Conservation (phyloP, 176 grass and related monocot species). For the Raddia distichophylla region DNA sequence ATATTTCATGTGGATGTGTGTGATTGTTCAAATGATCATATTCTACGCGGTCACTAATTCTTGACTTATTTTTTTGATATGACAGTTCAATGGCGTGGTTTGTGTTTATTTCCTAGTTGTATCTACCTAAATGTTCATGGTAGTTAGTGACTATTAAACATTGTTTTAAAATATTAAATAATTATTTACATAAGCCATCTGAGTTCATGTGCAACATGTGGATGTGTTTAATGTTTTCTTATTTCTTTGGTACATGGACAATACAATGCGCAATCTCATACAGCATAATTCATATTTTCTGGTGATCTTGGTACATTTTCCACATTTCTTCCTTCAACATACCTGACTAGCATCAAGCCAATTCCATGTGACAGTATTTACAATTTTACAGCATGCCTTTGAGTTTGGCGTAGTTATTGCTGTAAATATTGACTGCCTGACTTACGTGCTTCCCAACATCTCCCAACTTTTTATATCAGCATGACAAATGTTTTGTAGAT, state of each 20-base stretch:
- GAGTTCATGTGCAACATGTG: slow-evolving; percentile 7
- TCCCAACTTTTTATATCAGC: slow-evolving; percentile 17
- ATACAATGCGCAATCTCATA: slow-evolving; percentile 21
- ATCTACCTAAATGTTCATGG: slow-evolving; percentile 30
- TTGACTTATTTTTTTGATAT: slow-evolving; percentile 21
- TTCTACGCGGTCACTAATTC: background rate
- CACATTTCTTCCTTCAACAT: slow-evolving; percentile 7
- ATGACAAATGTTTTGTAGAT: slow-evolving; percentile 24
- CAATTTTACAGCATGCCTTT: slow-evolving; percentile 7
- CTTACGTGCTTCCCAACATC: slow-evolving; percentile 19
- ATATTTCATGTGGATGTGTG: slow-evolving; percentile 22
- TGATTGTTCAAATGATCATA: slow-evolving; percentile 27
- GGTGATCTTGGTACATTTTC: background rate
- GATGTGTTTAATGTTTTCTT: slow-evolving; percentile 7
- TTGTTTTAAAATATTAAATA: slow-evolving; percentile 4
- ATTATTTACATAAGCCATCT: slow-evolving; percentile 15
- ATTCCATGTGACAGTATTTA: background rate
- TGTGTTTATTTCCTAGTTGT: slow-evolving; percentile 5
- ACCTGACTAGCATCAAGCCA: background rate
- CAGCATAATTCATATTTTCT: slow-evolving; percentile 19
- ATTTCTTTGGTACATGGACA: slow-evolving; percentile 21
- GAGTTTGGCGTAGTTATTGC: slow-evolving; percentile 4
- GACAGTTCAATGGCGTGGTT: background rate
- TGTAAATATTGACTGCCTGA: slow-evolving; percentile 13
- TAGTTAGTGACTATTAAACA: slow-evolving; percentile 13